phyloP scores from a whole-genome alignment of 2,329 filamentous ascomycete genomes.

The Microsporum audouinii region DNA sequence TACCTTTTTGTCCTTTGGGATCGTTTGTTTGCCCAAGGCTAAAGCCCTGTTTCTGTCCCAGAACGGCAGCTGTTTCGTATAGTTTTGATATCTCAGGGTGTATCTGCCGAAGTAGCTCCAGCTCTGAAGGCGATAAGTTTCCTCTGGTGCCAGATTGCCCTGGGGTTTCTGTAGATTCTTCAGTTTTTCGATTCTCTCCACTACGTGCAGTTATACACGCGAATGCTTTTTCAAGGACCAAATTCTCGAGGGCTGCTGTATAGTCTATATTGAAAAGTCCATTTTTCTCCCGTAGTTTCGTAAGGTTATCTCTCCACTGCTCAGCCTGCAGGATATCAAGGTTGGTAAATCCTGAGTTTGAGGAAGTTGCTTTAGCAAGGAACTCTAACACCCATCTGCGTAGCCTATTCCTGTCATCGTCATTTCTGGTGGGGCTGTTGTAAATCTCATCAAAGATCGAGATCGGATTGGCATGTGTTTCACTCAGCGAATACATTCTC shows the following conservation, averaged over 20 bases:
- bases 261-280: slow-evolving; percentile 9
- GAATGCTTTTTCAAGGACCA: slow-evolving; percentile 8
- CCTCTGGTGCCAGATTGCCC: neutral
- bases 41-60: neutral
- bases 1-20: slow-evolving; percentile 11
- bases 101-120: neutral
- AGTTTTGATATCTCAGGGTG: slow-evolving; percentile 2
- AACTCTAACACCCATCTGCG: slow-evolving; percentile 12
- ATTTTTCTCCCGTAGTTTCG: slow-evolving; percentile 3
- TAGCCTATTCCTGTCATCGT: slow-evolving; percentile 8
- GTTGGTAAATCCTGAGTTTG: slow-evolving; percentile 6
- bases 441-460: slow-evolving; percentile 13
- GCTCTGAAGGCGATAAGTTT: neutral
- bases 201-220: neutral
- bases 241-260: neutral
- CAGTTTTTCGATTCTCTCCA: neutral
- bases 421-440: neutral
- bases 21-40: neutral
- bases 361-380: slow-evolving; percentile 4
- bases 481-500: slow-evolving; percentile 10
- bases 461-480: slow-evolving; percentile 10
- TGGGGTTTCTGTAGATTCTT: slow-evolving; percentile 11
- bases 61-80: slow-evolving; percentile 1
- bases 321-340: slow-evolving; percentile 9
- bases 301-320: slow-evolving; percentile 9